Evolutionary conservation across 169 alveolate genomes (phyloP).

Genomic region (Cryptosporidium andersoni): DNA sequence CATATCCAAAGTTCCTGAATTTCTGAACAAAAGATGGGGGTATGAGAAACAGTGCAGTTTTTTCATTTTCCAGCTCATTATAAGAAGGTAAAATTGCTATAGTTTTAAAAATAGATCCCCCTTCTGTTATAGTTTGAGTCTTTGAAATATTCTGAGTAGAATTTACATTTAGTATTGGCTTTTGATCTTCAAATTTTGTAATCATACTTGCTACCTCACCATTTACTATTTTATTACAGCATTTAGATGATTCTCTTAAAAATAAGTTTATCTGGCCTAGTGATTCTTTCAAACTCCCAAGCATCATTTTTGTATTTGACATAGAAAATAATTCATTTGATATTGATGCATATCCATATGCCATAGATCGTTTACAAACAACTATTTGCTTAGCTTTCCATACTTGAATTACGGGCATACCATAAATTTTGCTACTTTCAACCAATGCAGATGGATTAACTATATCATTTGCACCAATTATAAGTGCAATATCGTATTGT

Average conservation of each 20-base stretch:
- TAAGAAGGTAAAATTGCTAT: conserved; percentile 43
- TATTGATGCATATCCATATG: conserved; percentile 77
- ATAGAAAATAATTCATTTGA: conserved; percentile 77
- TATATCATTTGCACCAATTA: conserved; percentile 82
- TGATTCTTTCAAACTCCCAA: conserved; percentile 70
- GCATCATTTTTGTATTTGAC: conserved; percentile 73
- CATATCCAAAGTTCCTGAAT: conserved; percentile 53
- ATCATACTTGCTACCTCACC: conserved; percentile 5
- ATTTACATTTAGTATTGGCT: conserved; percentile 1
- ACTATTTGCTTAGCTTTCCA: conserved; percentile 76
- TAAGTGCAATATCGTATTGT: conserved; percentile 78
- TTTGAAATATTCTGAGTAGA: not conserved
- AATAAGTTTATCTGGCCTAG: conserved; percentile 17
- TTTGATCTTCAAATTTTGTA: not conserved
- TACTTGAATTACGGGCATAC: conserved; percentile 79
- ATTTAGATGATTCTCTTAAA: conserved; percentile 10
- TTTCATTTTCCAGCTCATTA: conserved; percentile 8
- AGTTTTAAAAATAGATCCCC: not conserved
- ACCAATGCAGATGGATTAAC: conserved; percentile 80
- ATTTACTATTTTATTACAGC: conserved; percentile 47
- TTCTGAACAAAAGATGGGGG: conserved; percentile 29
- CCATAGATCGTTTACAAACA: conserved; percentile 76
- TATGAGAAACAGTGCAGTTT: conserved; percentile 21
- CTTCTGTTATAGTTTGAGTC: not conserved
- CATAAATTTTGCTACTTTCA: conserved; percentile 73